Conservation (phyloP, 2,329 filamentous ascomycete genomes). For the Basipetospora chlamydospora region DNA sequence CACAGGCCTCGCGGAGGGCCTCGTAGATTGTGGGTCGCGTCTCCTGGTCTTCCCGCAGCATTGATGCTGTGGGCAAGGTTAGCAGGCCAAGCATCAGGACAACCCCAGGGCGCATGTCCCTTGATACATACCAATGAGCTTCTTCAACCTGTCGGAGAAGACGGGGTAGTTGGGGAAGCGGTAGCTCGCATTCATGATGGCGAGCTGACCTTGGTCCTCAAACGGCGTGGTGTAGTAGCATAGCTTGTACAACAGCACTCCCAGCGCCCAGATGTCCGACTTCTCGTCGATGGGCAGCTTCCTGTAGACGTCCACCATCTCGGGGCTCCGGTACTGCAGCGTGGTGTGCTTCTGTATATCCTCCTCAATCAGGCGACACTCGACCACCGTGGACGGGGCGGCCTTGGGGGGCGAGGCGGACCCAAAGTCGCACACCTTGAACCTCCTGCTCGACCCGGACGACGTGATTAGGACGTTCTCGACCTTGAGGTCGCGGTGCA, state of each 20-base stretch:
- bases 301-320: slow-evolving; percentile 97
- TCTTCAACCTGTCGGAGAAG: slow-evolving; percentile 83
- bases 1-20: slow-evolving; percentile 71
- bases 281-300: slow-evolving; percentile 97
- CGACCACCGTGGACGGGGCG: slow-evolving; percentile 71
- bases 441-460: slow-evolving; percentile 51
- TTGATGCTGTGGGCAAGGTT: slow-evolving; percentile 45
- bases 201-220: slow-evolving; percentile 93
- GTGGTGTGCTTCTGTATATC: slow-evolving; percentile 96
- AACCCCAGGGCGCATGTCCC: neutral
- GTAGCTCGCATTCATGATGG: slow-evolving; percentile 90
- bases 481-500: slow-evolving; percentile 93
- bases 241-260: slow-evolving; percentile 89
- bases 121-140: slow-evolving; percentile 56
- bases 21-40: slow-evolving; percentile 85
- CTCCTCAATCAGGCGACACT: slow-evolving; percentile 87
- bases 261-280: slow-evolving; percentile 94
- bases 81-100: neutral
- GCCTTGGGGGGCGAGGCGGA: slow-evolving; percentile 73
- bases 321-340: slow-evolving; percentile 89
- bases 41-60: slow-evolving; percentile 74
- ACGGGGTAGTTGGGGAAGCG: slow-evolving; percentile 77
- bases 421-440: slow-evolving; percentile 98
- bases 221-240: slow-evolving; percentile 99
- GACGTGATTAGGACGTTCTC: slow-evolving; percentile 88